Evolutionary conservation across 2,329 filamentous ascomycete genomes (phyloP).

Genomic region (Scolecobasidium constrictum): DNA sequence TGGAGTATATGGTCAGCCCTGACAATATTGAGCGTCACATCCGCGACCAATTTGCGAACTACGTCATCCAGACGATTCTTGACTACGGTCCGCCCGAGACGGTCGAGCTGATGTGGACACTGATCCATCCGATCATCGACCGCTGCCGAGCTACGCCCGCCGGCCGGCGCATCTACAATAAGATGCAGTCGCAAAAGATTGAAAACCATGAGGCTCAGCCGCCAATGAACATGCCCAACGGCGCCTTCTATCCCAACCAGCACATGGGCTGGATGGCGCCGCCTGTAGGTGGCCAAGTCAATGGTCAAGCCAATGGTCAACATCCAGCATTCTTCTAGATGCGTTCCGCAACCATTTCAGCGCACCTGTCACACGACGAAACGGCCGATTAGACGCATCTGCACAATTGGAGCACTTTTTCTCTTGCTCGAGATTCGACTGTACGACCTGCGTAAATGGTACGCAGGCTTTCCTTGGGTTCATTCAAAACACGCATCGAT

Average conservation of each 20-base stretch:
- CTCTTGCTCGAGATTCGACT: no score
- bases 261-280: not conserved
- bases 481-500: no score
- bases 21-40: constrained; percentile 79
- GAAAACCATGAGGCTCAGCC: constrained; percentile 16
- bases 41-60: constrained; percentile 90
- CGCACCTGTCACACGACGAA: no score
- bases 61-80: constrained; percentile 92
- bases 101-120: constrained; percentile 68
- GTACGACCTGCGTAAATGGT: no score
- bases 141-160: constrained; percentile 85
- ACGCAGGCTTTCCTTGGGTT: no score
- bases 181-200: constrained; percentile 54
- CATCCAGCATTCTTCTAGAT: not conserved
- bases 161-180: constrained; percentile 84
- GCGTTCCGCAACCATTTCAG: no score
- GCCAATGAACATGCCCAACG: constrained; percentile 5
- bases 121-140: constrained; percentile 74
- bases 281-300: no score
- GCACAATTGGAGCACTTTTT: no score
- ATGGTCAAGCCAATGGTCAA: not conserved
- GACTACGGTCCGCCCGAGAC: constrained; percentile 68
- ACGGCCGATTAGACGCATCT: no score
- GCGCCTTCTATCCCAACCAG: constrained; percentile 3
- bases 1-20: constrained; percentile 59